These are phyloP conservation scores for Physcomitrellopsis africana DNA, from an alignment of 225 moss, liverwort and hornwort species.

Conservation along the genomic window DNA sequence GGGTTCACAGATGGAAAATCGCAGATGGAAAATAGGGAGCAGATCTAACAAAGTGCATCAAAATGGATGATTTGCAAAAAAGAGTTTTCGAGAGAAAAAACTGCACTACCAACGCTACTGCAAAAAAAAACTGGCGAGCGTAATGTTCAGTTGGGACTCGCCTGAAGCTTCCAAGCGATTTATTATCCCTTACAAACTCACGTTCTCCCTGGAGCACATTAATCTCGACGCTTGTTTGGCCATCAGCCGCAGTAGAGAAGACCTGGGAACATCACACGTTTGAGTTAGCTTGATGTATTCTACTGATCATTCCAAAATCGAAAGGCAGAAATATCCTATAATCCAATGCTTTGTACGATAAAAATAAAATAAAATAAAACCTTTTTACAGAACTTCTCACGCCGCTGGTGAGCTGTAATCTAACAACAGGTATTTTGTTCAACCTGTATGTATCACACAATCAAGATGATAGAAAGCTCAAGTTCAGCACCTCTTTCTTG, in stretches of 20 bases:
- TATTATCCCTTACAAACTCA: constrained; percentile 77
- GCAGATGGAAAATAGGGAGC: too few species aligned
- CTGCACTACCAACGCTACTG: background rate
- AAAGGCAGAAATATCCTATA: background rate
- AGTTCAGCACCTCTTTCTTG: constrained; percentile 58
- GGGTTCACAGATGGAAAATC: too few species aligned
- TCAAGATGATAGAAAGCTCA: constrained; percentile 8
- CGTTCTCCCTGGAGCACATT: constrained; percentile 81
- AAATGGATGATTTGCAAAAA: too few species aligned
- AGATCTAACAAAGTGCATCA: too few species aligned
- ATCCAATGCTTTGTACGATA: background rate
- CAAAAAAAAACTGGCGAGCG: background rate
- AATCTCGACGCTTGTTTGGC: constrained; percentile 73
- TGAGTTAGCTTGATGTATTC: constrained; percentile 12
- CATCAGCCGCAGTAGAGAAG: constrained; percentile 79
- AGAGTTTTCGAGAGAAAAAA: too few species aligned
- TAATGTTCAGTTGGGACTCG: constrained; percentile 3
- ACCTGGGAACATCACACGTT: constrained; percentile 38
- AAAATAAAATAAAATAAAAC: too few species aligned
- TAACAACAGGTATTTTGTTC: background rate
- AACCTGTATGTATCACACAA: background rate
- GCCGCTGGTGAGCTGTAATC: background rate
- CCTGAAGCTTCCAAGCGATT: constrained; percentile 76
- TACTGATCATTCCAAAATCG: background rate
- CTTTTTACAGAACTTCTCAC: too few species aligned